phyloP scores from a whole-genome alignment of 345 rosid species.

The Hypericum androsaemum region DNA sequence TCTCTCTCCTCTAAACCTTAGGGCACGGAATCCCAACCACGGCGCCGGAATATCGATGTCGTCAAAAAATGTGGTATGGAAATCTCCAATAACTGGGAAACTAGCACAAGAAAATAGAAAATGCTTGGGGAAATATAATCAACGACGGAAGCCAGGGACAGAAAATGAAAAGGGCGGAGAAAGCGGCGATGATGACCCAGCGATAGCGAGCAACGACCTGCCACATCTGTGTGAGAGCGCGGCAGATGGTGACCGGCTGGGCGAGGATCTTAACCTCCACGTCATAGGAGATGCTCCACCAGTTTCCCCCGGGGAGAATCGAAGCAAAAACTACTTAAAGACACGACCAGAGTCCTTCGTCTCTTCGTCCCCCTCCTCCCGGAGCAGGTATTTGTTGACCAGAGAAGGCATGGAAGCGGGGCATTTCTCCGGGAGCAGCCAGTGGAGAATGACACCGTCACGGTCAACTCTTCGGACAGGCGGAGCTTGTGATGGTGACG shows the following conservation, averaged over 20 bases:
- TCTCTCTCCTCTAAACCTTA: too few relatives aligned
- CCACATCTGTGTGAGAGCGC: slow-evolving; percentile 84
- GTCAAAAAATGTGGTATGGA: slow-evolving; percentile 90
- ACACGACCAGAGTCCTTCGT: slow-evolving; percentile 25
- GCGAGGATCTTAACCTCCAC: slow-evolving; percentile 52
- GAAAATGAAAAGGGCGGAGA: slow-evolving; percentile 32
- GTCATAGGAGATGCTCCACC: slow-evolving; percentile 84
- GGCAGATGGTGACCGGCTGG: slow-evolving; percentile 76
- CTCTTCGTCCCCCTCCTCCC: slow-evolving; percentile 19
- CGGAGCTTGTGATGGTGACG: too few relatives aligned
- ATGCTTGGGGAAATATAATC: neutral
- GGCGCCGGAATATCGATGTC: slow-evolving; percentile 85
- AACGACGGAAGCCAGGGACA: neutral
- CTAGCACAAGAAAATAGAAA: neutral
- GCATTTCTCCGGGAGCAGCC: slow-evolving; percentile 16
- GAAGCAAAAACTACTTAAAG: slow-evolving; percentile 40
- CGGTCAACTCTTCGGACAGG: too few relatives aligned
- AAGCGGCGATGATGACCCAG: slow-evolving; percentile 74
- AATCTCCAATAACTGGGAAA: slow-evolving; percentile 69
- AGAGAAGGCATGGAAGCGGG: slow-evolving; percentile 19
- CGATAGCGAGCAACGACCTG: slow-evolving; percentile 72
- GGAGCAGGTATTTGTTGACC: slow-evolving; percentile 45
- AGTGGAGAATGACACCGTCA: neutral
- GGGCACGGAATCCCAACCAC: too few relatives aligned
- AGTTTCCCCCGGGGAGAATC: slow-evolving; percentile 74